These are phyloP conservation scores for Pseudozyma sp. DNA, from an alignment of 1,284 basidiomycete species.

Conservation along the genomic window DNA sequence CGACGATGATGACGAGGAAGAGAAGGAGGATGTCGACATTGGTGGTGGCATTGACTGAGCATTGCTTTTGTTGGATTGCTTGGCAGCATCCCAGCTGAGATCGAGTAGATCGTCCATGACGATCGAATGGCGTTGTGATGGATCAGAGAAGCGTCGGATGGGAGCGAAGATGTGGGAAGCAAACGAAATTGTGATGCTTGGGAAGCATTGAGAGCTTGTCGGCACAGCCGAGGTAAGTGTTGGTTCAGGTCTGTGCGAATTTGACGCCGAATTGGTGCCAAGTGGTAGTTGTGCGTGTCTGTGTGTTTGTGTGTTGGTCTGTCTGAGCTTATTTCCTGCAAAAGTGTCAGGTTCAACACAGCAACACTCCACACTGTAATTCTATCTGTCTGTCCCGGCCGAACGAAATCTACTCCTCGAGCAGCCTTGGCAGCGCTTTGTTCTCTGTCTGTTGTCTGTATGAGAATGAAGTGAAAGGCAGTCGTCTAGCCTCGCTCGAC, in stretches of 20 bases:
- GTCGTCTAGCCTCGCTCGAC: no score
- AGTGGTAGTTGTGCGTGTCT: no score
- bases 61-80: slow-evolving; percentile 15
- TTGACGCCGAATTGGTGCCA: no score
- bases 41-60: background rate
- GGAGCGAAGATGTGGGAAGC: background rate
- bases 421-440: no score
- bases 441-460: no score
- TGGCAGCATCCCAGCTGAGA: slow-evolving; percentile 57
- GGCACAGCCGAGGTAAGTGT: background rate
- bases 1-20: slow-evolving; percentile 11
- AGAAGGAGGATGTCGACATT: background rate
- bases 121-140: slow-evolving; percentile 27
- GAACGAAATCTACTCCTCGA: no score
- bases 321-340: no score
- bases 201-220: background rate
- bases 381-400: no score
- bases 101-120: slow-evolving; percentile 67
- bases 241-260: no score
- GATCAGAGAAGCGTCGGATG: background rate
- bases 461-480: no score
- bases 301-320: no score
- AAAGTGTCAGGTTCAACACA: background rate
- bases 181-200: background rate
- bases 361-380: slow-evolving; percentile 2